phyloP scores from a whole-genome alignment of 257 asterid species.

The Asclepias syriaca region DNA sequence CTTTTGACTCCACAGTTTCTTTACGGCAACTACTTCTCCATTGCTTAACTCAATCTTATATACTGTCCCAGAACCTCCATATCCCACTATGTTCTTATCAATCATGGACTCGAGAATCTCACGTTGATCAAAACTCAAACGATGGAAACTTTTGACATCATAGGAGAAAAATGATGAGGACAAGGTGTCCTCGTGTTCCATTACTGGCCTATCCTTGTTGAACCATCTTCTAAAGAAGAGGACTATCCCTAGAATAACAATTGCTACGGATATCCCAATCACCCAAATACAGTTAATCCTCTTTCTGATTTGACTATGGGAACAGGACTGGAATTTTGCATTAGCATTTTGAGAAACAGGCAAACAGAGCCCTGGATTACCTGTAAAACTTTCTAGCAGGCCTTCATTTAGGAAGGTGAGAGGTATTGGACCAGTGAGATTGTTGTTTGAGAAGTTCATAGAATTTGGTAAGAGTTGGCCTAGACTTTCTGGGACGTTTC shows the following conservation, averaged over 20 bases:
- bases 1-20: constrained; percentile 75
- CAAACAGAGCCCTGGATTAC: constrained; percentile 65
- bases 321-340: constrained; percentile 36
- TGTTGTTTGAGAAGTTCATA: constrained; percentile 68
- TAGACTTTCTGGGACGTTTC: constrained; percentile 56
- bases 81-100: constrained; percentile 89
- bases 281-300: constrained; percentile 47
- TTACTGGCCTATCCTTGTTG: constrained; percentile 26
- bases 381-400: constrained; percentile 60
- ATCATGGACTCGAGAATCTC: constrained; percentile 76
- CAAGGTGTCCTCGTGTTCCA: constrained; percentile 42
- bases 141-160: constrained; percentile 80
- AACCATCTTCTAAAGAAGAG: constrained; percentile 54
- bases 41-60: constrained; percentile 64
- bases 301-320: constrained; percentile 28
- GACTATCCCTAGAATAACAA: constrained; percentile 45
- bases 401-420: constrained; percentile 54
- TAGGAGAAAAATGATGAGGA: constrained; percentile 60
- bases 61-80: constrained; percentile 91
- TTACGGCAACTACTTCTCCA: constrained; percentile 71
- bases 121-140: constrained; percentile 60
- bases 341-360: constrained; percentile 25
- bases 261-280: constrained; percentile 37
- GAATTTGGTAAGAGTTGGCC: constrained; percentile 58
- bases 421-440: constrained; percentile 77